These are phyloP conservation scores for Penicillium sp. DNA, from an alignment of 2,329 filamentous ascomycete species.

Conservation along the genomic window DNA sequence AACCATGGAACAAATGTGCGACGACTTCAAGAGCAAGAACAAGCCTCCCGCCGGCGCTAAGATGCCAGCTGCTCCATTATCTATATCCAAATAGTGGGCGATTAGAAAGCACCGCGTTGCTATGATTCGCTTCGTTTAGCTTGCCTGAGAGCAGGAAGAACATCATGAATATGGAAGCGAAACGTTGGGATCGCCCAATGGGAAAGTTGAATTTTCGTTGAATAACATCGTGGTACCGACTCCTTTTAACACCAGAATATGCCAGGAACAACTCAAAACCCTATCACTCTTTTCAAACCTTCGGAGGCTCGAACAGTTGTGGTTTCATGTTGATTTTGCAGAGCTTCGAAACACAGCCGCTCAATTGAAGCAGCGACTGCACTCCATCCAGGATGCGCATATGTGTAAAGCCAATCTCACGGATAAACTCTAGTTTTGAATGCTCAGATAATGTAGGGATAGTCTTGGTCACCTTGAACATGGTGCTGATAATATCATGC, in stretches of 20 bases:
- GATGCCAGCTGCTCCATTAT: conserved; percentile 30
- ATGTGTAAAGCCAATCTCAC: conserved; percentile 97
- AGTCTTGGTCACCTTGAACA: conserved; percentile 98
- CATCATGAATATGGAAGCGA: not conserved
- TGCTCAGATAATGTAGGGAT: conserved; percentile 92
- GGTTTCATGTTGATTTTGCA: conserved; percentile 98
- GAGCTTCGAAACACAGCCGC: conserved; percentile 86
- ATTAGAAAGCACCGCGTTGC: not conserved
- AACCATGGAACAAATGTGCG: conserved; percentile 70
- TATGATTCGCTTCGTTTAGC: not conserved
- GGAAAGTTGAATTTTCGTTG: conserved; percentile 2
- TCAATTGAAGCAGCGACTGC: conserved; percentile 90
- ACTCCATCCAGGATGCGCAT: conserved; percentile 99
- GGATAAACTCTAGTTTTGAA: conserved; percentile 95
- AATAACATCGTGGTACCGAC: conserved; percentile 9
- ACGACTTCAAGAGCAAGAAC: conserved; percentile 67
- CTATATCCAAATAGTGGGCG: conserved; percentile 10
- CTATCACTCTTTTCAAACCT: conserved; percentile 27
- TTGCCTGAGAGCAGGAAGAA: not conserved
- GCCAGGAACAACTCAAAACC: conserved; percentile 19
- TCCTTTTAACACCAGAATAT: conserved; percentile 31
- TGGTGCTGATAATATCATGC: conserved; percentile 98
- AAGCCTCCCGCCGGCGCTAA: conserved; percentile 30
- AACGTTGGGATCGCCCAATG: not conserved
- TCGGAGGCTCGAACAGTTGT: conserved; percentile 68